These are phyloP conservation scores for Truncatella angustata DNA, from an alignment of 2,329 filamentous ascomycete genomes.

Conservation along the genomic window DNA sequence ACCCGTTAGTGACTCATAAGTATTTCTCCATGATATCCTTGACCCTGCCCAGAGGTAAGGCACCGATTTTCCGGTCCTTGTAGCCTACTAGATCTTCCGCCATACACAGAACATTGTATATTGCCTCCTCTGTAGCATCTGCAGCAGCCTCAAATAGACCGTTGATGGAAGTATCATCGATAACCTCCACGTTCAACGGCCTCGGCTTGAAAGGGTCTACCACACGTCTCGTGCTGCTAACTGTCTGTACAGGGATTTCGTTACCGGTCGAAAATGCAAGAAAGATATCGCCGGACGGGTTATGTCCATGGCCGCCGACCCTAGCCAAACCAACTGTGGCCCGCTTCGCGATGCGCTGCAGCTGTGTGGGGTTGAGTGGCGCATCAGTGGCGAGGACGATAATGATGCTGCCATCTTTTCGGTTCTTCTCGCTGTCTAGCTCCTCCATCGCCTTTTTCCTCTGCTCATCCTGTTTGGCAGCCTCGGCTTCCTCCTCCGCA, in stretches of 20 bases:
- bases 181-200: constrained; percentile 38
- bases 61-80: constrained; percentile 47
- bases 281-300: constrained; percentile 65
- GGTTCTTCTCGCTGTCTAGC: constrained; percentile 39
- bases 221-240: constrained; percentile 27
- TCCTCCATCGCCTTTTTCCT: constrained; percentile 28
- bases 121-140: constrained; percentile 64
- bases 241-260: constrained; percentile 42
- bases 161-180: constrained; percentile 61
- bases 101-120: constrained; percentile 63
- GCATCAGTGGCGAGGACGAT: constrained; percentile 59
- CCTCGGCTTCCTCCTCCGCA: constrained; percentile 36
- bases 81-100: constrained; percentile 58
- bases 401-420: constrained; percentile 62
- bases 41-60: constrained; percentile 44
- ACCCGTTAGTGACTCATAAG: too few relatives aligned
- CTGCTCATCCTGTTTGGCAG: constrained; percentile 18
- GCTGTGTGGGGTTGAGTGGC: constrained; percentile 55
- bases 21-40: constrained; percentile 45
- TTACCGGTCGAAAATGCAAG: constrained; percentile 65
- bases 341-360: constrained; percentile 57
- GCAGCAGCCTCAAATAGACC: constrained; percentile 59
- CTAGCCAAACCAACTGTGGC: constrained; percentile 60
- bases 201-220: constrained; percentile 40
- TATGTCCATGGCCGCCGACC: constrained; percentile 61